Evolutionary conservation across 1,284 basidiomycete genomes (phyloP), one percentile per base, ranked within the genome.

Genomic region (Rhodotorula sp.): DNA sequence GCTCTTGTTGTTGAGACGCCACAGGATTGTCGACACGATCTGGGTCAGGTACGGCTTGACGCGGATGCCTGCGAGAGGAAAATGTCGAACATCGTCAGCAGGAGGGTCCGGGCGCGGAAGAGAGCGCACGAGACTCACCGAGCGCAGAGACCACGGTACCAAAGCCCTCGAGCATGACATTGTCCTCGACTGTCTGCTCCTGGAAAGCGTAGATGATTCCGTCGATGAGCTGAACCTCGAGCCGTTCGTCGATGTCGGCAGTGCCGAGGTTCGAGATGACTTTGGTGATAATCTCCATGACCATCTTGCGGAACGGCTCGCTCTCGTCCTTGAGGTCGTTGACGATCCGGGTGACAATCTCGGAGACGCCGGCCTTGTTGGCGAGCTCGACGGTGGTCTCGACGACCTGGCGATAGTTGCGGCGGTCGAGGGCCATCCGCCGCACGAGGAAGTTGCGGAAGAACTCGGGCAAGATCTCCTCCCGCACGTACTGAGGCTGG

Each of bases 201-300:
- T 99, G 95, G 90, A 99, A 99, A 10, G 96, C 90, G 80, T 95
- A 98, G 82, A 99, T 99, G 81, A 99, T 95, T 60, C 96, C 95
- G 79, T 99, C 96, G 46, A 99, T 91, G 20, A 99, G 87, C 68
- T 91, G 87, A 20, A 95, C 88, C 82, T 99, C 95, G 60, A 99
- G 84, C 62, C 94, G 86, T 81, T 99, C 94, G 79, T 99, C 95
- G 69, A 99, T 91, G 79, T 99, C 96, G 1, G 95, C 92, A 3
- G 95, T 93, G 67, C 96, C 95, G 6, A 96, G 87, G 18, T 89
- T 90, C 12, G 89, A 88, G 45, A 99, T 86, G 51, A 99, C 96
- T 80, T 97, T 96, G 30, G 94, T 96, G 77, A 99, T 97, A 0
- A 96, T 98, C 83, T 99, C 96, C 95, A 99, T 99, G 55, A 97